phyloP scores from a whole-genome alignment of 2,329 filamentous ascomycete species.

The Didymella keratinophila region DNA sequence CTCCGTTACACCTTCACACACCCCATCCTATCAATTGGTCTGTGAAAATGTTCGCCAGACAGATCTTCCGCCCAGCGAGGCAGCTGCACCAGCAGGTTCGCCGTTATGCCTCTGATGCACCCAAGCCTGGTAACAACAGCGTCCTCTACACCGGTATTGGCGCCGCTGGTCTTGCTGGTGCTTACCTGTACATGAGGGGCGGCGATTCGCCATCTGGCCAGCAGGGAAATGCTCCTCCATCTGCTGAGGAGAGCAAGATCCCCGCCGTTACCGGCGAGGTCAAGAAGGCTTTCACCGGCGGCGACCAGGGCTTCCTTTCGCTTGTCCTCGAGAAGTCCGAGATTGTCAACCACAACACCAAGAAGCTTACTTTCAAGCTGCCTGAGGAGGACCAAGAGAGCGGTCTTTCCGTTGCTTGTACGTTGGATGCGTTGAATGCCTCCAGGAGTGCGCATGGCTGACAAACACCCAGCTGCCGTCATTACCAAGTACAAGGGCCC shows the following conservation, averaged over 20 bases:
- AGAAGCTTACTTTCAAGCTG: constrained; percentile 87
- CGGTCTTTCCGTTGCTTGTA: constrained; percentile 73
- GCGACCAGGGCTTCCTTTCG: constrained; percentile 87
- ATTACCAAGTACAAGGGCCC: constrained; percentile 90
- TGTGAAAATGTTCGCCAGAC: constrained; percentile 54
- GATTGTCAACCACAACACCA: constrained; percentile 91
- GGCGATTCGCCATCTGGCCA: constrained; percentile 37
- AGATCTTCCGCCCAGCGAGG: constrained; percentile 53
- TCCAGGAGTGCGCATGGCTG: not conserved
- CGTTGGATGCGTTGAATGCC: constrained; percentile 68
- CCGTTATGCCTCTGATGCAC: constrained; percentile 73
- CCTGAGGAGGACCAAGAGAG: constrained; percentile 85
- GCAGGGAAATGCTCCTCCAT: constrained; percentile 37
- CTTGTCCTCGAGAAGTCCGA: constrained; percentile 82
- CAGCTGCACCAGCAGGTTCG: constrained; percentile 65
- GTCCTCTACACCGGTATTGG: constrained; percentile 67
- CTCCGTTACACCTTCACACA: constrained; percentile 17
- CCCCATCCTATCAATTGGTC: constrained; percentile 35
- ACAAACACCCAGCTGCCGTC: constrained; percentile 63
- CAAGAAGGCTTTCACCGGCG: constrained; percentile 74
- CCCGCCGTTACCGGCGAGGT: constrained; percentile 51
- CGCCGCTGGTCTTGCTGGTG: constrained; percentile 64
- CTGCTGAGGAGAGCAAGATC: constrained; percentile 49
- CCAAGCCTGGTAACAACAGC: constrained; percentile 60
- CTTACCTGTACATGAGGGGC: constrained; percentile 58